Conservation (phyloP, 2,329 filamentous ascomycete genomes). For the Alternaria brassicicola region DNA sequence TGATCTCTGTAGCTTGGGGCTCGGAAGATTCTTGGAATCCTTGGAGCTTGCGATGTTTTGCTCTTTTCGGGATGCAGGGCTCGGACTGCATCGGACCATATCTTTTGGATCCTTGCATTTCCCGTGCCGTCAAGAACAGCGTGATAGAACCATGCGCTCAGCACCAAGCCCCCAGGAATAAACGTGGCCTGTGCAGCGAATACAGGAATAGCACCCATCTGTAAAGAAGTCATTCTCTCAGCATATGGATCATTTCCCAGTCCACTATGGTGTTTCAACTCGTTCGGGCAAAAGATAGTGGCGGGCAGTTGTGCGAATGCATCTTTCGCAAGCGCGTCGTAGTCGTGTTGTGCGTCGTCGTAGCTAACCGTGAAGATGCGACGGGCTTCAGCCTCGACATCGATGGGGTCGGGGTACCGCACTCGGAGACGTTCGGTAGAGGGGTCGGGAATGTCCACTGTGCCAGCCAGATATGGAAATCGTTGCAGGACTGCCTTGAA, state of each 20-base stretch:
- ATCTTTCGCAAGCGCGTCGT: slow-evolving; percentile 8
- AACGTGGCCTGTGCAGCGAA: slow-evolving; percentile 34
- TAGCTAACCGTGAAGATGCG: slow-evolving; percentile 13
- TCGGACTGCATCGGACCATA: slow-evolving; percentile 17
- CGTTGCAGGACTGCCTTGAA: slow-evolving; percentile 18
- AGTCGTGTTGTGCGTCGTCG: slow-evolving; percentile 4
- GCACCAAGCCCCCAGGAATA: slow-evolving; percentile 34
- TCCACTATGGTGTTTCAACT: slow-evolving; percentile 17
- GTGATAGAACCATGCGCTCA: slow-evolving; percentile 38
- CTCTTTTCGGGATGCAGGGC: background rate
- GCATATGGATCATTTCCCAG: slow-evolving; percentile 21
- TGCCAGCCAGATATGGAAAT: slow-evolving; percentile 26
- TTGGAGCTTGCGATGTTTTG: background rate
- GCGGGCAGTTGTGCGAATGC: slow-evolving; percentile 19
- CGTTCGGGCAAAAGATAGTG: slow-evolving; percentile 15
- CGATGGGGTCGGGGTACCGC: slow-evolving; percentile 14
- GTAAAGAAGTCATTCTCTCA: slow-evolving; percentile 10
- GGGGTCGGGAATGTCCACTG: slow-evolving; percentile 11
- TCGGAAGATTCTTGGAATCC: background rate
- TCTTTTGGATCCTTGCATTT: slow-evolving; percentile 17
- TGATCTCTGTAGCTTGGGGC: background rate
- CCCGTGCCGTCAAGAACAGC: slow-evolving; percentile 27
- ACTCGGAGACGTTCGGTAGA: slow-evolving; percentile 10
- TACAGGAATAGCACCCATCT: slow-evolving; percentile 23
- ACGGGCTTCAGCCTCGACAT: slow-evolving; percentile 10